phyloP scores from a whole-genome alignment of 768 basidiomycete species.

The Kwoniella botswanensis region DNA sequence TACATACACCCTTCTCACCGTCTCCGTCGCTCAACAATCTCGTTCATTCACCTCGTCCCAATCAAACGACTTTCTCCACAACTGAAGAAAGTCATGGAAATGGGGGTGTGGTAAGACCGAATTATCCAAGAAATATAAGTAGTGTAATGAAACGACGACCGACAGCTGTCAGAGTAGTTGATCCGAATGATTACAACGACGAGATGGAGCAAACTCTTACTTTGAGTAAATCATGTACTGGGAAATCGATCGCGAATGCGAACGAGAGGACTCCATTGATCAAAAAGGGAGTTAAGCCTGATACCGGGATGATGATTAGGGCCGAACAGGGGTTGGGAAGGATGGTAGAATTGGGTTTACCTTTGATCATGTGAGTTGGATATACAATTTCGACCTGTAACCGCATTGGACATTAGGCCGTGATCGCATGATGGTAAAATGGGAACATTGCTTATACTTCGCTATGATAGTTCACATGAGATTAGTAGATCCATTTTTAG shows the following conservation, averaged over 20 bases:
- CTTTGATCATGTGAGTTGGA: constrained; percentile 76
- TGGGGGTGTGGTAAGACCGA: constrained; percentile 4
- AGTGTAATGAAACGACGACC: constrained; percentile 39
- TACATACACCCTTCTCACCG: constrained; percentile 13
- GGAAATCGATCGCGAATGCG: constrained; percentile 1
- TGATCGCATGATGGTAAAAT: no score
- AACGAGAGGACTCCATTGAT: constrained; percentile 50
- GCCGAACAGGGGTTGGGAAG: constrained; percentile 68
- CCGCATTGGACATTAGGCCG: no score
- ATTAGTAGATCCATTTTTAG: constrained; percentile 70
- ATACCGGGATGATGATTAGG: constrained; percentile 59
- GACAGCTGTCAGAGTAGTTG: constrained; percentile 43
- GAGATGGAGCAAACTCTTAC: constrained; percentile 1
- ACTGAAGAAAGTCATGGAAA: no score
- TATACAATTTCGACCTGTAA: constrained; percentile 39
- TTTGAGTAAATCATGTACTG: not conserved
- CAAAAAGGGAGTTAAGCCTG: constrained; percentile 49
- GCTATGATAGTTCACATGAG: constrained; percentile 76
- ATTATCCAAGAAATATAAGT: constrained; percentile 7
- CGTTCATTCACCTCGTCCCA: constrained; percentile 8
- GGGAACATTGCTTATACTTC: constrained; percentile 23
- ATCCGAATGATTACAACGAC: constrained; percentile 8
- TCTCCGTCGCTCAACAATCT: constrained; percentile 7
- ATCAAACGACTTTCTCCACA: not conserved
- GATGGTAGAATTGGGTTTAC: constrained; percentile 70